Percentiles rank a stretch among this genome's conserved stretches.
Conservation (phyloP, 2,329 filamentous ascomycete species). For the Colletotrichum acutatum region DNA sequence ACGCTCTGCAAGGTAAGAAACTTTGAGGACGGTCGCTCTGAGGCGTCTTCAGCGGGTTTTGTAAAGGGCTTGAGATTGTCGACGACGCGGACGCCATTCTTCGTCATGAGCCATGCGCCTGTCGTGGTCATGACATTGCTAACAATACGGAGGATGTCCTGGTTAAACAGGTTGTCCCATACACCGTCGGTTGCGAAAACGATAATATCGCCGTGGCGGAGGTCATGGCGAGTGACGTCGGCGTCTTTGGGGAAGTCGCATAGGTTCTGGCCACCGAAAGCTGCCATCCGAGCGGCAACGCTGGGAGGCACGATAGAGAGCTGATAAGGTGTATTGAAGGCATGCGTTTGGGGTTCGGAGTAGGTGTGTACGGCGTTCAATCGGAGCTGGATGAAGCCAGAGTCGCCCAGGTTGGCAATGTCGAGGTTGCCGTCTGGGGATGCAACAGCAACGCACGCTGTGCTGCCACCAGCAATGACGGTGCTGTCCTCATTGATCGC, state of each 20-base stretch:
- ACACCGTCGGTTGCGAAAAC: conserved; percentile 95
- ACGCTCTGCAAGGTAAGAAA: conserved; percentile 75
- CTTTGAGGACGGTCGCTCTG: conserved; percentile 37
- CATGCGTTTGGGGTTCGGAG: conserved; percentile 91
- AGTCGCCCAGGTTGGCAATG: conserved; percentile 95
- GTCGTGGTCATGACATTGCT: conserved; percentile 78
- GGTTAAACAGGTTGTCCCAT: conserved; percentile 93
- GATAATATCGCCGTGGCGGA: conserved; percentile 93
- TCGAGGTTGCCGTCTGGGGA: conserved; percentile 80
- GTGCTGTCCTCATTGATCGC: conserved; percentile 78
- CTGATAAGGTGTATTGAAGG: conserved; percentile 97
- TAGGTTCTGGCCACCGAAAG: conserved; percentile 85
- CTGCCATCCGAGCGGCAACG: conserved; percentile 81
- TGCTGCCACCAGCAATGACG: conserved; percentile 88
- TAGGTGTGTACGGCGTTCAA: conserved; percentile 86
- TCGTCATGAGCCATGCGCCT: conserved; percentile 78
- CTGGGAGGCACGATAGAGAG: conserved; percentile 86
- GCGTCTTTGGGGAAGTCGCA: conserved; percentile 88
- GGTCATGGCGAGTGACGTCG: conserved; percentile 77
- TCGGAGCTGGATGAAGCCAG: conserved; percentile 88
- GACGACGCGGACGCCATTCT: conserved; percentile 68
- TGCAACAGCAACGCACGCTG: conserved; percentile 87
- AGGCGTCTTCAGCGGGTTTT: conserved; percentile 48
- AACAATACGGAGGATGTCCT: conserved; percentile 86
- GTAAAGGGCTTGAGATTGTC: conserved; percentile 68